Conservation (phyloP, 2,329 filamentous ascomycete genomes). For the Monosporascus sp. region DNA sequence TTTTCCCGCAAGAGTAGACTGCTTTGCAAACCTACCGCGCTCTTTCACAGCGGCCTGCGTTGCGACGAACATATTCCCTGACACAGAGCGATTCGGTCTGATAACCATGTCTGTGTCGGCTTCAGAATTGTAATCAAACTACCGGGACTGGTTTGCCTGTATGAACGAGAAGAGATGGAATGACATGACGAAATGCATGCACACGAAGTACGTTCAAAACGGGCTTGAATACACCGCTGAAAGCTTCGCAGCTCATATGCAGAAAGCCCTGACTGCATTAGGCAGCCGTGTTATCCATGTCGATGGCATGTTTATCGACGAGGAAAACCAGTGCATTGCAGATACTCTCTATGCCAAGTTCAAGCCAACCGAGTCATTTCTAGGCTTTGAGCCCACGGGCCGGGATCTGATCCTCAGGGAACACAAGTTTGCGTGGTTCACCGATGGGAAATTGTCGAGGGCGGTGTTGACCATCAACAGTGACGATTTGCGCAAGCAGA, state of each 20-base stretch:
- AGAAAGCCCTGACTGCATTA: constrained; percentile 5
- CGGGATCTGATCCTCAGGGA: constrained; percentile 8
- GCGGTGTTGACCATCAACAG: constrained; percentile 8
- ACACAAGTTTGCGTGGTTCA: constrained; percentile 10
- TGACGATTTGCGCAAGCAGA: constrained; percentile 12
- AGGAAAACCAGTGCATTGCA: constrained; percentile 7
- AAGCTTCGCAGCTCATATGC: constrained; percentile 6
- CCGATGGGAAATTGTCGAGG: constrained; percentile 10
- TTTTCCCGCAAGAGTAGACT: too few relatives aligned
- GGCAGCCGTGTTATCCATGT: constrained; percentile 8
- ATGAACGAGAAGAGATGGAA: constrained; percentile 14
- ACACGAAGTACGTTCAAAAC: constrained; percentile 10
- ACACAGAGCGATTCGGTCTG: neutral
- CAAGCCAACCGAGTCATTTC: constrained; percentile 5
- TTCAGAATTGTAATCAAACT: constrained; percentile 7
- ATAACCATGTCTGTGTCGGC: constrained; percentile 7
- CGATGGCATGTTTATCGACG: constrained; percentile 10
- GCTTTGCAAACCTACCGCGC: neutral
- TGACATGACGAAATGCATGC: constrained; percentile 8
- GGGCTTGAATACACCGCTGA: constrained; percentile 9
- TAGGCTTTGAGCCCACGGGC: constrained; percentile 8
- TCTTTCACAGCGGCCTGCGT: neutral
- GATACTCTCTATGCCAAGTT: constrained; percentile 10
- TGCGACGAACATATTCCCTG: neutral
- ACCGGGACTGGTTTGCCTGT: constrained; percentile 7